Base-by-base conservation (phyloP, 805 yeast species). In the Kluyveromyces lactis region DNA sequence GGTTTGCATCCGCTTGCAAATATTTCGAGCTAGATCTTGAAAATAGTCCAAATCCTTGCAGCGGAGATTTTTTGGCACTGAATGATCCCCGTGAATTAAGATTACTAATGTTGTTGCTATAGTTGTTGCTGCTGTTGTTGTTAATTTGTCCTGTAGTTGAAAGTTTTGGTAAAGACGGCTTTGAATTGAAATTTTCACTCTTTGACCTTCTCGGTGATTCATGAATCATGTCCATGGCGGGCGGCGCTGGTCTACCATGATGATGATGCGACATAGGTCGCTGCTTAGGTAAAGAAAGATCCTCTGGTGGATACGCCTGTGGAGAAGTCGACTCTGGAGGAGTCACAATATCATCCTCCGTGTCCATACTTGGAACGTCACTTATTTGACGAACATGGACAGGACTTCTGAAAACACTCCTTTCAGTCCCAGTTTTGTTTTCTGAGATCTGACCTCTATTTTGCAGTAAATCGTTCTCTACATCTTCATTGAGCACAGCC, bases 21-120 rank as follows among this genome's bases (percentile, higher is more conserved):
- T 56, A 58, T 38, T 51, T 55, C 7, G 56, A 51, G 31, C 38
- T 43, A n/a, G 62, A 55, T 40, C 57, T 55, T 12, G 53, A 47
- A 39, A 59, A 59, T 6, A 58, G 42, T 3, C 58, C 56, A 43
- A 59, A 56, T 4, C 56, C 55, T 40, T 56, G 62, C 31, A 58
- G 44, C 10, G 64, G 62, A 4, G 64, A 58, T 39, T 53, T 56
- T 40, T 48, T 58, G 2, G 55, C 37, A 15, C 46, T 43, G 6
- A 51, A 43, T 3, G 57, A 52, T 1, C 54, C 50, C n/a, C 30
- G 18, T 13, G 38, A 13, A 13, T 9, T 31, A 21, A 9, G 24
- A 9, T 21, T 21, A 21, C 24, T 21, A 21, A 21, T 21, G 24
- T 33, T 21, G 44, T 40, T 12, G 24, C 39, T 56, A 57, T 33